phyloP scores from a whole-genome alignment of 2,329 filamentous ascomycete species.

The Fusarium sp. region DNA sequence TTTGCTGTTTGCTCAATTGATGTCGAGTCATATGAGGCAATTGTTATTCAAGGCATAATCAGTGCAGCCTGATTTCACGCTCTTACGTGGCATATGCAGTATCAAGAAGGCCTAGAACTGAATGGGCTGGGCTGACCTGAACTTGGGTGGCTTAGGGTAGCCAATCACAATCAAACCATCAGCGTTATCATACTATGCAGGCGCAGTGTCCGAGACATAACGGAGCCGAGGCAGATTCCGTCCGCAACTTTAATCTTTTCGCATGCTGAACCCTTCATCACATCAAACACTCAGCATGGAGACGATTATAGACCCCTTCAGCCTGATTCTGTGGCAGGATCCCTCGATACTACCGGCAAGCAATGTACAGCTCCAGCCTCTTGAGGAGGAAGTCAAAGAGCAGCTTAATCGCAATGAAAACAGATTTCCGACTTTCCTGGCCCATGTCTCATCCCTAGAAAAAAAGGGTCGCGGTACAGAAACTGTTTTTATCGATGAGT shows the following conservation, averaged over 20 bases:
- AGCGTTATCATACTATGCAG: background rate
- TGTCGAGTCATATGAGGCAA: background rate
- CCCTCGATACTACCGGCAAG: accelerated
- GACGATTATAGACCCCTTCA: background rate
- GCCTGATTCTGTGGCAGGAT: background rate
- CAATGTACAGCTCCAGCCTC: accelerated
- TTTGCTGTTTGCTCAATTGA: too few species aligned
- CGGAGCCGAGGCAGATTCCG: background rate
- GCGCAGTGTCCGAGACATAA: background rate
- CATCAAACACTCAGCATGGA: accelerated
- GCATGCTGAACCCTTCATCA: background rate
- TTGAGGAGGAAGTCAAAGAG: accelerated
- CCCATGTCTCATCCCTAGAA: background rate
- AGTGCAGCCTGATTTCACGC: background rate
- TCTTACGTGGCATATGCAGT: background rate
- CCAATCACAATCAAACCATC: background rate
- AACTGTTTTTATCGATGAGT: background rate
- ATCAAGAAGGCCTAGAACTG: background rate
- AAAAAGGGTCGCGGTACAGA: background rate
- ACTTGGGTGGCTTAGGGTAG: background rate
- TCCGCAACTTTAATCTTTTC: background rate
- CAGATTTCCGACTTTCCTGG: background rate
- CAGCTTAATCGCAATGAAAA: background rate
- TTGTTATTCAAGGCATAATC: background rate
- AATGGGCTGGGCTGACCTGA: background rate